Base-by-base conservation (phyloP, 2,329 filamentous ascomycete genomes). In the Microdochium paspali region DNA sequence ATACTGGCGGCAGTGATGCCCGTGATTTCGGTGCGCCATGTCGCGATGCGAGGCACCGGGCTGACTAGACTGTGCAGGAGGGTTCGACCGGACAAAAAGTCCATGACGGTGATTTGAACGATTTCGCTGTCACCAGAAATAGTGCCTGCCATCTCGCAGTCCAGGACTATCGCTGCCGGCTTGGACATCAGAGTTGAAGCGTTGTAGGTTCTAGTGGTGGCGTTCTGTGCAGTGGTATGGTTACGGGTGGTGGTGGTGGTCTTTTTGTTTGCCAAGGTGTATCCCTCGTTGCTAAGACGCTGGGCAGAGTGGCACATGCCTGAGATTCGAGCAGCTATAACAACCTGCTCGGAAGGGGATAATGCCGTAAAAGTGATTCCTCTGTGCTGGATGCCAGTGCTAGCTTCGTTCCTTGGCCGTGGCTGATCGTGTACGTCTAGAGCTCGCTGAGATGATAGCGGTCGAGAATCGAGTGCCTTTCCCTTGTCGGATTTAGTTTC, bases 81-180 rank as follows among this genome's bases (percentile, higher is more conserved):
- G 2, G 66, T 52, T 21, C 67, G 64, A 20, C 68, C 67, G 12
- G 68, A 70, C 28, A 72, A 47, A 39, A 65, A 70, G 53, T 72
- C 69, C 32, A 67, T 57, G 7, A 35, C 5, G 6, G 31, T 35
- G 31, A 35, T 9, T 5, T 35, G 10, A n/a, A 35, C n/a, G 31
- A 35, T 9, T 18, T 35, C 31, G 31, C 31, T 35, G 30, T 31
- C 31, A n/a, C 56, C 54, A 5, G 50, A 51, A 4, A 30, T 46
- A 1, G 66, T 56, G 21, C 54, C 55, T 3, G 65, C 66, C 67
- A 70, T 70, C 52, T 72, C 68, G 46, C 68, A 71, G 46, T 72
- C 68, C 7, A 72, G 52, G 0, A 58, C 61, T 3, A 72, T 60
- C 4, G 63, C 65, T 39, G 26, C 52, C 45, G n/a, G 31, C 10